These are phyloP conservation scores for Colletotrichum neosansevieriae DNA, from an alignment of 2,329 filamentous ascomycete species.

Conservation along the genomic window DNA sequence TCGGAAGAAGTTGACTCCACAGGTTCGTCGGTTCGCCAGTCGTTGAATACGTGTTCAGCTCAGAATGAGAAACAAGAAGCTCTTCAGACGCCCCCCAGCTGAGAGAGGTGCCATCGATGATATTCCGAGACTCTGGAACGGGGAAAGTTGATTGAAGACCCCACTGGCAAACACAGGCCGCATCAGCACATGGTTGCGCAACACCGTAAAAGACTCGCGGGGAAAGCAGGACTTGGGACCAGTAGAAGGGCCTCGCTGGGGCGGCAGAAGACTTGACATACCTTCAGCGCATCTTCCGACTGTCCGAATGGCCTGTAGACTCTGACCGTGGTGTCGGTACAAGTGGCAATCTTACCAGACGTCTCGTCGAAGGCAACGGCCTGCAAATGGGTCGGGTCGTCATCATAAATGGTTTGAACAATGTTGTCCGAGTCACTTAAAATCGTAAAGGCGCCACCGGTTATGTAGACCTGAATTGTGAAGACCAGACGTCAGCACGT, in stretches of 20 bases:
- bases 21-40: conserved; percentile 62
- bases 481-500: conserved; percentile 28
- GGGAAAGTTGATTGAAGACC: conserved; percentile 72
- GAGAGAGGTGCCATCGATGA: conserved; percentile 61
- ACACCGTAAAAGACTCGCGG: not conserved
- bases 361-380: conserved; percentile 85
- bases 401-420: conserved; percentile 91
- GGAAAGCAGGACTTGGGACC: not conserved
- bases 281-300: conserved; percentile 79
- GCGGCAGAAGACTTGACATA: conserved; percentile 52
- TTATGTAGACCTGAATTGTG: conserved; percentile 80
- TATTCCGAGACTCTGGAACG: conserved; percentile 46
- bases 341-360: conserved; percentile 87
- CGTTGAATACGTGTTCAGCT: conserved; percentile 75
- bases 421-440: conserved; percentile 80
- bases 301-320: conserved; percentile 82
- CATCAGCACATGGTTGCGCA: not conserved
- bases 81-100: conserved; percentile 93
- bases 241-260: not conserved
- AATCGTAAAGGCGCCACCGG: conserved; percentile 87
- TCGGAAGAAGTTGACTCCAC: conserved; percentile 83
- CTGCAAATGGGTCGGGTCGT: conserved; percentile 75
- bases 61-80: conserved; percentile 80
- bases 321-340: conserved; percentile 74
- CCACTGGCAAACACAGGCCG: conserved; percentile 61